Conservation (phyloP, 2,329 filamentous ascomycete genomes). For the Trichoderma koningii region DNA sequence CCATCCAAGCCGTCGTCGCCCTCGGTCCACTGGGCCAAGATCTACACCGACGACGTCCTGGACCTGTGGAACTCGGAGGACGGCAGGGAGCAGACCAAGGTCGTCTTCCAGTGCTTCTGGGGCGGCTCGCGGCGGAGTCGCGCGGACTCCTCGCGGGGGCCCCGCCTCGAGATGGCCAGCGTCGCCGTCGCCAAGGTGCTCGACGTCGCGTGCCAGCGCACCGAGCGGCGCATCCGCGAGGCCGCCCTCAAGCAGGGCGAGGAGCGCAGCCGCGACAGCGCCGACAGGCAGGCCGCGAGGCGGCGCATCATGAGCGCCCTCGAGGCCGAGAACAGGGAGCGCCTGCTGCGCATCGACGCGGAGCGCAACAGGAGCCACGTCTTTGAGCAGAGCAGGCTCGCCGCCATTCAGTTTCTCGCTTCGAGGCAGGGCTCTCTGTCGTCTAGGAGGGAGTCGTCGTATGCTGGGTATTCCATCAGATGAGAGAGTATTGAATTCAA, state of each 20-base stretch:
- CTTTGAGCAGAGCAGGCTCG: constrained; percentile 53
- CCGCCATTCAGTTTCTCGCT: constrained; percentile 48
- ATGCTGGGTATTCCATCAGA: not conserved
- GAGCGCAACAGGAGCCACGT: constrained; percentile 53
- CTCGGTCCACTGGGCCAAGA: constrained; percentile 64
- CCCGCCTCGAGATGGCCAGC: constrained; percentile 41
- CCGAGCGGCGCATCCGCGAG: constrained; percentile 50
- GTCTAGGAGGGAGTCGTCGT: constrained; percentile 37
- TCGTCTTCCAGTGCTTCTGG: constrained; percentile 58
- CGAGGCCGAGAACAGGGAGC: constrained; percentile 47
- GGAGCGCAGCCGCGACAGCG: constrained; percentile 44
- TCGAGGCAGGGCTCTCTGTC: constrained; percentile 31
- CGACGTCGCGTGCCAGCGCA: constrained; percentile 51
- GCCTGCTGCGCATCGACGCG: constrained; percentile 44
- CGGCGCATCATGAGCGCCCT: constrained; percentile 45
- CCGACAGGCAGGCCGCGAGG: constrained; percentile 45
- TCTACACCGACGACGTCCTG: constrained; percentile 77
- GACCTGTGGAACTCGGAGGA: constrained; percentile 64
- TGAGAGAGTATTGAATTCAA: not conserved
- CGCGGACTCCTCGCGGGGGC: constrained; percentile 29
- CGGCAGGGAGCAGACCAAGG: constrained; percentile 45
- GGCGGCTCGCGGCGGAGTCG: constrained; percentile 54
- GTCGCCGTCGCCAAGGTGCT: constrained; percentile 47
- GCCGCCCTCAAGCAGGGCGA: constrained; percentile 44
- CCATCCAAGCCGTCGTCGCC: constrained; percentile 55